Evolutionary conservation across 805 yeast species (phyloP), one percentile per base, ranked within the genome.

Genomic region (Kuraishia floccosa): DNA sequence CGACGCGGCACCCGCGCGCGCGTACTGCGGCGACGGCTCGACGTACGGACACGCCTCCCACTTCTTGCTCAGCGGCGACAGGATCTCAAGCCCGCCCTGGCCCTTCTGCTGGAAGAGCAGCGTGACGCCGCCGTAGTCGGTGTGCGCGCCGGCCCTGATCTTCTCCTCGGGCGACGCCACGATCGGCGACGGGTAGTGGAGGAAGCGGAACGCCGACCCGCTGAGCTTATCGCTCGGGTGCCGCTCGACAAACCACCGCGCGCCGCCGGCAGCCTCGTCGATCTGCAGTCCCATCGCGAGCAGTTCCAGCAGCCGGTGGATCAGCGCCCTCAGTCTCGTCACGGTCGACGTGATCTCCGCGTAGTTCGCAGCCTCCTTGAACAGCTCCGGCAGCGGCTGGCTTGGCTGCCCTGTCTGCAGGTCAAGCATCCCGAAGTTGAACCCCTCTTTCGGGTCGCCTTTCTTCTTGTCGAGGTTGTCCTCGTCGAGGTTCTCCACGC

Each of bases 121-220:
- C 0, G 89, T 78, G 37, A 78, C 49, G 1, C 81, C 63, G 1
- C 91, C 91, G 44, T 79, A 81, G 46, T 81, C 89, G 1, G 89
- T 78, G 41, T 81, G 89, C 3, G 87, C 86, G 21, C 89, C 91
- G 3, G 87, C 87, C 33, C 86, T 58, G 31, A 76, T 64, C 6
- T 56, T 59, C 10, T 68, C 62, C 35, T 70, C 72, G 3, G 73
- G 67, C 31, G 54, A 62, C 31, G 51, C 42, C 2, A 51, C 41
- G 33, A 60, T 60, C 32, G 65, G 69, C 6, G 72, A 62, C 0
- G 86, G 86, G 44, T 80, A 80, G 44, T 74, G 80, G 28, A 80
- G 54, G 40, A 80, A 58, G 43, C 89, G 56, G 44, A 80, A 61
- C 1, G 80, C 68, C 3, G 83, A 60, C n/a, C 81, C 81, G 14